Percentiles rank a stretch among this genome's conserved stretches.
These are phyloP conservation scores for Mucor mucedo DNA, from an alignment of 371 early-diverging fungal genomes.

Conservation along the genomic window DNA sequence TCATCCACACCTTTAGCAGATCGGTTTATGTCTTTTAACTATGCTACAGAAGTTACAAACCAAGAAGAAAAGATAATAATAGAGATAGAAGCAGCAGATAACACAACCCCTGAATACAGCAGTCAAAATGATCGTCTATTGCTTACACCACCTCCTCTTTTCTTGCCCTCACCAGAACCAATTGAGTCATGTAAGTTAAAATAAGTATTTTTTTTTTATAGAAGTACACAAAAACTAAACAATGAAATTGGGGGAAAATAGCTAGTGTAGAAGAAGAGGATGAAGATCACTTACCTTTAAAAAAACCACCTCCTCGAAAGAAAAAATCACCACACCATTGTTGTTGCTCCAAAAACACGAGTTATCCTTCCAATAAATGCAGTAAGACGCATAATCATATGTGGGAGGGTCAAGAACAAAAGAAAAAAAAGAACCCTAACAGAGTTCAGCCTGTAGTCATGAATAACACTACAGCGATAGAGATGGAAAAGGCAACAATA, in stretches of 20 bases:
- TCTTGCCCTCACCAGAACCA: background rate
- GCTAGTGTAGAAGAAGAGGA: background rate
- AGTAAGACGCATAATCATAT: conserved; percentile 5
- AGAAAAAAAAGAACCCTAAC: background rate
- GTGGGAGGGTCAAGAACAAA: conserved; percentile 2
- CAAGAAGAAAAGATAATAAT: conserved; percentile 5
- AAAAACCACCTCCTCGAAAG: background rate
- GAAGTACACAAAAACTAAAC: background rate
- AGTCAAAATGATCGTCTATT: background rate
- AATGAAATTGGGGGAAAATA: background rate
- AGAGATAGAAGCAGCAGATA: background rate
- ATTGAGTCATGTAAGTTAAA: background rate
- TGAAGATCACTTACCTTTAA: conserved; percentile 3
- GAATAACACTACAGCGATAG: background rate
- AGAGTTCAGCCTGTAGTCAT: background rate
- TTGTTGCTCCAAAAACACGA: background rate
- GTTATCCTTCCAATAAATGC: background rate
- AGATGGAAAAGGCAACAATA: background rate
- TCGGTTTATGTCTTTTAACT: conserved; percentile 1
- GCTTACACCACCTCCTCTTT: conserved; percentile 5
- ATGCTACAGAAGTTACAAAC: background rate
- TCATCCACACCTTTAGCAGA: conserved; percentile 6
- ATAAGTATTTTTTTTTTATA: background rate
- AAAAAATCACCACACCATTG: background rate
- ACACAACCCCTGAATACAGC: conserved; percentile 4